phyloP scores from a whole-genome alignment of 495 filamentous ascomycete species.

The Achaetomiella virescens region DNA sequence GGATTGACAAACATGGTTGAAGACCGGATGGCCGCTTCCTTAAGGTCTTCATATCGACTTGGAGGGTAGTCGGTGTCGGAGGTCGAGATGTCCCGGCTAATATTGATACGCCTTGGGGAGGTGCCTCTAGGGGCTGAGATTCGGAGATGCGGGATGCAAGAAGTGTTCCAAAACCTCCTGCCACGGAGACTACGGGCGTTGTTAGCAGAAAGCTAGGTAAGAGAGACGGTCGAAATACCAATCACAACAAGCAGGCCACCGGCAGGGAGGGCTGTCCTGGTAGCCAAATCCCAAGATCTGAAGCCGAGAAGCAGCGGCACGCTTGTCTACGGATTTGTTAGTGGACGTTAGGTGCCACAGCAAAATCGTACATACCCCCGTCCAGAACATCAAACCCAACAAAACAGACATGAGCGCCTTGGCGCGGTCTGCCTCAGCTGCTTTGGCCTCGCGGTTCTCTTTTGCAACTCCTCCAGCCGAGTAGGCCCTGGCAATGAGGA shows the following conservation, averaged over 20 bases:
- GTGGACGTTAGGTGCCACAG: neutral
- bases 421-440: conserved; percentile 18
- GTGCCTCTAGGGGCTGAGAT: conserved; percentile 28
- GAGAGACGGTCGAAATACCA: conserved; percentile 26
- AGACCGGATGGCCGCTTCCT: conserved; percentile 32
- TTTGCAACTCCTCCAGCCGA: conserved; percentile 23
- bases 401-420: conserved; percentile 37
- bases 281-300: conserved; percentile 31
- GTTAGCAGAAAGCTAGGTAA: conserved; percentile 1
- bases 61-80: conserved; percentile 41
- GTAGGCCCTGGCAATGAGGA: conserved; percentile 34
- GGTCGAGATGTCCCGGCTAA: conserved; percentile 36
- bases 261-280: conserved; percentile 45
- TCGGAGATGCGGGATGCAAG: conserved; percentile 7
- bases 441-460: conserved; percentile 14
- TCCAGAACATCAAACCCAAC: conserved; percentile 44
- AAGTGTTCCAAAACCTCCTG: conserved; percentile 22
- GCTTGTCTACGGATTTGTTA: conserved; percentile 37
- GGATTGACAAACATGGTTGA: conserved; percentile 33
- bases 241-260: conserved; percentile 44
- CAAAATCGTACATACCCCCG: conserved; percentile 31
- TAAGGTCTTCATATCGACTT: conserved; percentile 42
- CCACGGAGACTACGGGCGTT: conserved; percentile 21
- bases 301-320: conserved; percentile 44
- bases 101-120: conserved; percentile 27